A percentile compares a stretch with the other conserved stretches of the same genome.
These are phyloP conservation scores for Eudorina sp. DNA, from an alignment of 139 green algal genomes.

Conservation along the genomic window DNA sequence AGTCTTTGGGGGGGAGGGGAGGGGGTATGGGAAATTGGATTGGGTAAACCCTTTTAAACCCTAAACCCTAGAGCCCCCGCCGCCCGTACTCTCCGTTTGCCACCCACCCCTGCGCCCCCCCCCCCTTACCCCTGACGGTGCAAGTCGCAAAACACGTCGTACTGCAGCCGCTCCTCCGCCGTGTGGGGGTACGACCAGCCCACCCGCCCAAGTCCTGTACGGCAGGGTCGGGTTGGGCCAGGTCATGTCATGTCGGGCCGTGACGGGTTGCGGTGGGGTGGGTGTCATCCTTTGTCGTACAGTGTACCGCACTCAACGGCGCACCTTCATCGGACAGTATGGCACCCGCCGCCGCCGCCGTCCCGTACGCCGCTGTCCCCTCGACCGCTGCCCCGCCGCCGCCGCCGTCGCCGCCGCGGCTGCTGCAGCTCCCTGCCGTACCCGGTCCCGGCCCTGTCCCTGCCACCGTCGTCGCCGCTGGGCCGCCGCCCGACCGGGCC, in stretches of 20 bases:
- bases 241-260: too few species aligned
- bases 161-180: conserved; percentile 50
- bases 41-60: not conserved
- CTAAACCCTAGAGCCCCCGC: too few species aligned
- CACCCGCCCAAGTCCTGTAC: not conserved
- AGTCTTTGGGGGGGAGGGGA: not conserved
- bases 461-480: not conserved
- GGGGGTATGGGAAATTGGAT: not conserved
- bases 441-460: too few species aligned
- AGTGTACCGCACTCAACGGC: too few species aligned
- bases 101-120: not conserved
- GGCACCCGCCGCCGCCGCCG: conserved; percentile 1
- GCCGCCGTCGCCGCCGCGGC: not conserved
- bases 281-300: too few species aligned
- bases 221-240: not conserved
- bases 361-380: not conserved
- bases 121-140: conserved; percentile 43
- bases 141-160: conserved; percentile 50
- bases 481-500: conserved; percentile 8
- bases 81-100: not conserved
- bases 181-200: conserved; percentile 62
- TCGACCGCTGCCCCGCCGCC: not conserved
- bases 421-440: not conserved
- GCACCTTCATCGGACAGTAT: not conserved
- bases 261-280: too few species aligned